Evolutionary conservation across 495 filamentous ascomycete genomes (phyloP).

Genomic region (Choiromyces venosus): DNA sequence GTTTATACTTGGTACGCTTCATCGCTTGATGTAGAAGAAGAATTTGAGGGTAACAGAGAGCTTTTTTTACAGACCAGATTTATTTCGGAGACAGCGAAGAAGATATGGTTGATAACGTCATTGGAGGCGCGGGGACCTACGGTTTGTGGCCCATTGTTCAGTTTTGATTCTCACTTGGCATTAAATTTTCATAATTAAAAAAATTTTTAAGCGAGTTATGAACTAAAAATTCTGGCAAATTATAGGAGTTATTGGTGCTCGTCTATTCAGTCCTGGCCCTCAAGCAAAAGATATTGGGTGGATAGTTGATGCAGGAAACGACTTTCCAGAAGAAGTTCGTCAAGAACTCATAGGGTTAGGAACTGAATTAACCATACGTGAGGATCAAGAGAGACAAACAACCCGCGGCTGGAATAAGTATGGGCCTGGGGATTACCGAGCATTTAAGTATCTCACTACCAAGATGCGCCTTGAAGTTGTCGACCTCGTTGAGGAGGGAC

Average conservation of each 20-base stretch:
- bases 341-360: conserved; percentile 62
- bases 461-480: conserved; percentile 69
- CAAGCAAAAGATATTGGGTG: conserved; percentile 63
- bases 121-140: conserved; percentile 84
- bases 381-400: conserved; percentile 62
- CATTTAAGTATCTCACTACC: conserved; percentile 81
- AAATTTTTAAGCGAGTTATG: not conserved
- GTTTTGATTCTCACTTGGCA: conserved; percentile 9
- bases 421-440: conserved; percentile 50
- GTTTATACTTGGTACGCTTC: conserved; percentile 79
- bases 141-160: conserved; percentile 34
- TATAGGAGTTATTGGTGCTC: conserved; percentile 69
- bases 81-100: conserved; percentile 59
- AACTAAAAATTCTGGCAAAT: not conserved
- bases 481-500: conserved; percentile 52
- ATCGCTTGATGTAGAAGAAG: not conserved
- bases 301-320: conserved; percentile 83
- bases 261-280: conserved; percentile 68
- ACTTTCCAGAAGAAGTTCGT: conserved; percentile 68
- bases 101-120: conserved; percentile 59
- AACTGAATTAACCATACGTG: conserved; percentile 63
- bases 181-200: conserved; percentile 20
- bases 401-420: conserved; percentile 93
- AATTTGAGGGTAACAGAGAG: not conserved
- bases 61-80: conserved; percentile 68